phyloP scores from a whole-genome alignment of 2,329 filamentous ascomycete genomes.

The Alternaria sp. region DNA sequence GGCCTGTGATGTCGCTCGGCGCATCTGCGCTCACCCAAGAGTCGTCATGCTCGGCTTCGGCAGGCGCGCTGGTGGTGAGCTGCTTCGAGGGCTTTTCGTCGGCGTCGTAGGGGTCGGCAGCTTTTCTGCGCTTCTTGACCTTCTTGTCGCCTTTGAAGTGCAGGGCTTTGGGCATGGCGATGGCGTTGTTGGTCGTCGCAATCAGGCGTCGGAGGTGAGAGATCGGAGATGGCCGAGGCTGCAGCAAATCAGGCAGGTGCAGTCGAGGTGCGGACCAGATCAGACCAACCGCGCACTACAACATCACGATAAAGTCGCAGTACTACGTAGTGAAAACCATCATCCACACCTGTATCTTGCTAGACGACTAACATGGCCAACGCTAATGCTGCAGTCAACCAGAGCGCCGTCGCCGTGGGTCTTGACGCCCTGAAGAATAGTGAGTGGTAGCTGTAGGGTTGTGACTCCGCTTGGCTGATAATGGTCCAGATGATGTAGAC shows the following conservation, averaged over 20 bases:
- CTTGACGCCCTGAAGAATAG: conserved; percentile 54
- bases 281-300: conserved; percentile 10
- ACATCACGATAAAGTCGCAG: conserved; percentile 21
- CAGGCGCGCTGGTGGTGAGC: conserved; percentile 41
- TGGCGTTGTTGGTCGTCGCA: conserved; percentile 11
- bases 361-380: conserved; percentile 21
- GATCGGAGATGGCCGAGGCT: conserved; percentile 32
- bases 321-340: conserved; percentile 1
- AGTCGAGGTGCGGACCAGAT: conserved; percentile 17
- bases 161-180: conserved; percentile 81
- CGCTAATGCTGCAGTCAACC: conserved; percentile 25
- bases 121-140: conserved; percentile 86
- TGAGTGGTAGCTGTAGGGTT: conserved; percentile 26
- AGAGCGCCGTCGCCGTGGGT: conserved; percentile 41
- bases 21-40: conserved; percentile 89
- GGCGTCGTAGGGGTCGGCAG: conserved; percentile 58
- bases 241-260: conserved; percentile 39
- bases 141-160: conserved; percentile 98
- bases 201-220: conserved; percentile 17
- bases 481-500: conserved; percentile 64
- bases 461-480: neutral
- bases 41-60: conserved; percentile 70
- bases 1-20: conserved; percentile 76
- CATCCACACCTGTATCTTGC: neutral
- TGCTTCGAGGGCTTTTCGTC: conserved; percentile 44